phyloP scores from a whole-genome alignment of 106 monocot genomes.

The Allium fistulosum region DNA sequence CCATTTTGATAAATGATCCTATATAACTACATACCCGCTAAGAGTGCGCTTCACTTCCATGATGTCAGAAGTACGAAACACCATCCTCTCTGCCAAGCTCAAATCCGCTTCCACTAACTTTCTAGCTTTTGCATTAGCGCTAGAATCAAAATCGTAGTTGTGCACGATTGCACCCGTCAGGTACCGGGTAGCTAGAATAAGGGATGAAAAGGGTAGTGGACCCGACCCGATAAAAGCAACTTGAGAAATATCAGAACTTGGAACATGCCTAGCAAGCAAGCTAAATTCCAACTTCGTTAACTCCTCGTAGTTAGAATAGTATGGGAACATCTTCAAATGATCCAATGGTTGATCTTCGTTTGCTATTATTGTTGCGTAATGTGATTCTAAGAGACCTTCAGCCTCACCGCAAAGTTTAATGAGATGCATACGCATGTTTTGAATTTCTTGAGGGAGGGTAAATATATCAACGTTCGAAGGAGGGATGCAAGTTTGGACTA shows the following conservation, averaged over 20 bases:
- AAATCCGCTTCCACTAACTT: slow-evolving; percentile 33
- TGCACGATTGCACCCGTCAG: slow-evolving; percentile 19
- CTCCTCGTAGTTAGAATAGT: slow-evolving; percentile 63
- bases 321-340: slow-evolving; percentile 53
- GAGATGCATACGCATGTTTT: slow-evolving; percentile 42
- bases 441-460: slow-evolving; percentile 22
- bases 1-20: too few relatives aligned
- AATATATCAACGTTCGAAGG: slow-evolving; percentile 38
- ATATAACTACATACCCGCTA: not conserved
- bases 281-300: slow-evolving; percentile 42
- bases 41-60: slow-evolving; percentile 26
- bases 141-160: slow-evolving; percentile 57
- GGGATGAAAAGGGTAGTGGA: slow-evolving; percentile 52
- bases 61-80: slow-evolving; percentile 65
- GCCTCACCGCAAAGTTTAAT: slow-evolving; percentile 65
- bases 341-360: slow-evolving; percentile 39
- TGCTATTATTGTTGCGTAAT: slow-evolving; percentile 50
- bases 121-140: slow-evolving; percentile 36
- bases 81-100: slow-evolving; percentile 35
- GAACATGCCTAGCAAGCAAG: slow-evolving; percentile 28
- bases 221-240: slow-evolving; percentile 81
- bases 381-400: slow-evolving; percentile 56
- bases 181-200: slow-evolving; percentile 52
- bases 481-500: slow-evolving; percentile 75
- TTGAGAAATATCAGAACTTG: slow-evolving; percentile 1